Evolutionary conservation across 2,329 filamentous ascomycete species (phyloP).

Genomic region (Fusarium sp.): DNA sequence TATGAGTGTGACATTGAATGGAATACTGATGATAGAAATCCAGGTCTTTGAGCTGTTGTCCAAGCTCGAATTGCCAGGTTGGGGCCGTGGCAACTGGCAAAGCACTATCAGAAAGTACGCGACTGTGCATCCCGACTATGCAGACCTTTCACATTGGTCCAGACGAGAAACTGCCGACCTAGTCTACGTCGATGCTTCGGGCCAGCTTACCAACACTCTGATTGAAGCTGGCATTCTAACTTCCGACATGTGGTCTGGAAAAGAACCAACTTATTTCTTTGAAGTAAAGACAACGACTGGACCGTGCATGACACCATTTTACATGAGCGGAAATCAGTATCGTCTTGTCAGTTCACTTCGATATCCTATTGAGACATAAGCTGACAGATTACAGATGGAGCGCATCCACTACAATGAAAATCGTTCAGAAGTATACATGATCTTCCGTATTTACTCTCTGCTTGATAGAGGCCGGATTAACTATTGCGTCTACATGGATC

Average conservation of each 20-base stretch:
- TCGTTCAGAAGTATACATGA: background rate
- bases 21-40: no score
- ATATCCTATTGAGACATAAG: accelerated
- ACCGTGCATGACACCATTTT: slow-evolving; percentile 32
- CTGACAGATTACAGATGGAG: background rate
- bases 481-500: background rate
- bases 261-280: slow-evolving; percentile 55
- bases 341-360: background rate
- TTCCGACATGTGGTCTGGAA: no score
- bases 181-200: slow-evolving; percentile 19
- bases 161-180: slow-evolving; percentile 28
- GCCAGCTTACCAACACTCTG: slow-evolving; percentile 20
- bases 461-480: background rate
- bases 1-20: no score
- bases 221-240: slow-evolving; percentile 37
- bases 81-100: slow-evolving; percentile 27
- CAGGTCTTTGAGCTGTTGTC: slow-evolving; percentile 37
- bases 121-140: slow-evolving; percentile 21
- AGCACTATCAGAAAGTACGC: slow-evolving; percentile 25
- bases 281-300: slow-evolving; percentile 63
- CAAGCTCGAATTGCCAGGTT: slow-evolving; percentile 13
- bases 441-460: slow-evolving; percentile 9
- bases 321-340: slow-evolving; percentile 11
- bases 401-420: background rate
- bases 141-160: slow-evolving; percentile 3